Base-by-base conservation (phyloP, 2,329 filamentous ascomycete species). In the Aphanoascus verrucosus region DNA sequence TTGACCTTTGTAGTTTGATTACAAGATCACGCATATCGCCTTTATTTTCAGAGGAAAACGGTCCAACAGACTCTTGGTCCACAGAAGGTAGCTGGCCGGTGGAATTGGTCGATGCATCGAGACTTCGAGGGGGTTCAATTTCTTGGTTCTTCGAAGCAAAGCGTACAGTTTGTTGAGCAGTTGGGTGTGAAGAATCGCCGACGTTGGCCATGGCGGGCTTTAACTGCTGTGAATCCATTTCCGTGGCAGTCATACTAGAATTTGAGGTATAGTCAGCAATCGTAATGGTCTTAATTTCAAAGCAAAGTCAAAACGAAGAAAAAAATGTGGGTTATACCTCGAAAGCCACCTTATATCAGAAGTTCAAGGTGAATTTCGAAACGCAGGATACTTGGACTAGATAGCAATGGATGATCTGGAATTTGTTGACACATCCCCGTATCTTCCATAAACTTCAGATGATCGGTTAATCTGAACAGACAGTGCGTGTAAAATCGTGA, bases 1-100 rank as follows among this genome's bases (percentile, higher is more conserved):
- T 82, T 45, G 83, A 79, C 57, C 82, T 81, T 59, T 88, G 85
- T 23, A 94, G 74, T 20, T 81, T 83, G 61, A 82, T 80, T 49
- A 86, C 83, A 57, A 95, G 73, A 56, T 82, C 82, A 60, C 79
- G 80, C 54, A 94, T 74, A 64, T 90, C 80, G 54, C 87, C 83
- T 59, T 73, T 68, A 42, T 69, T 69, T 59, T 79, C 74, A 17
- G 54, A 52, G 55, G 55, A 52, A 14, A 45, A 47, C 34, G 23
- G 40, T 5, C 43, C 28, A 3, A 23, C 41, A 28, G 45, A 31
- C 6, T 48, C 37, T 20, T 12, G 23, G 32, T 52, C 43, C 42
- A 47, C 63, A 50, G 15, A 62, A 57, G 15, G 59, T 46, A 11
- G 42, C 40, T 37, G 57, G 55, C 55, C 57, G 52, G 32, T 53